Evolutionary conservation across 2,329 filamentous ascomycete genomes (phyloP).

Genomic region (Pseudogymnoascus sp.): DNA sequence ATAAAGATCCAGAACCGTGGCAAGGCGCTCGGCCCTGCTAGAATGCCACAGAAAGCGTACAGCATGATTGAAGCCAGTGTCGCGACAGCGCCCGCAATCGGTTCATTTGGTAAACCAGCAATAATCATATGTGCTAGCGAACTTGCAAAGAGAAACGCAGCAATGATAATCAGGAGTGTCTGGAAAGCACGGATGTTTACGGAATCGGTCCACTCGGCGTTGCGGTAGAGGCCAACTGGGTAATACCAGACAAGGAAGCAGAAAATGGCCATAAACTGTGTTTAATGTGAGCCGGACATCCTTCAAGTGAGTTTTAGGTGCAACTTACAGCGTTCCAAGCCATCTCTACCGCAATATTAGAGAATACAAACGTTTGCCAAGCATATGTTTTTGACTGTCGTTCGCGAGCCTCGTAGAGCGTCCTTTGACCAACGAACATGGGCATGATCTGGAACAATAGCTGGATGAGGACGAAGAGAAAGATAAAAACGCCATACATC

Average conservation of each 20-base stretch:
- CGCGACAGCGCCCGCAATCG: conserved; percentile 66
- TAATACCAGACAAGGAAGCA: conserved; percentile 80
- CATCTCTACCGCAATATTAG: conserved; percentile 64
- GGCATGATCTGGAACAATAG: conserved; percentile 58
- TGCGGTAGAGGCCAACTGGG: conserved; percentile 65
- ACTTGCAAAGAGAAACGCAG: conserved; percentile 69
- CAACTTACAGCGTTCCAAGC: conserved; percentile 69
- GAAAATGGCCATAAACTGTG: conserved; percentile 41
- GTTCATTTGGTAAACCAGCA: conserved; percentile 63
- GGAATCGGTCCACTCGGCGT: conserved; percentile 53
- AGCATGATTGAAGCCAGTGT: conserved; percentile 65
- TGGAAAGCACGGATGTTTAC: conserved; percentile 62
- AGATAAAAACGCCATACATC: conserved; percentile 61
- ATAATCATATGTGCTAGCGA: conserved; percentile 74
- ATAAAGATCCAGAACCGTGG: conserved; percentile 75
- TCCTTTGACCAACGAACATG: conserved; percentile 57
- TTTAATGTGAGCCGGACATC: neutral
- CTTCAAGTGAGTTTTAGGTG: neutral
- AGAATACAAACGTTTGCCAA: conserved; percentile 23
- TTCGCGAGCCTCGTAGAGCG: conserved; percentile 48
- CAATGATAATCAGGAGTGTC: conserved; percentile 66
- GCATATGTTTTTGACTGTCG: conserved; percentile 7
- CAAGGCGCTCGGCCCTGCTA: conserved; percentile 52
- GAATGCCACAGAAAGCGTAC: conserved; percentile 66
- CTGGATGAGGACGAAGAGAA: conserved; percentile 59